Percentiles rank a stretch among this genome's conserved stretches.
Evolutionary conservation across 2,329 filamentous ascomycete genomes (phyloP).

Genomic region (Chaetothyriales sp.): DNA sequence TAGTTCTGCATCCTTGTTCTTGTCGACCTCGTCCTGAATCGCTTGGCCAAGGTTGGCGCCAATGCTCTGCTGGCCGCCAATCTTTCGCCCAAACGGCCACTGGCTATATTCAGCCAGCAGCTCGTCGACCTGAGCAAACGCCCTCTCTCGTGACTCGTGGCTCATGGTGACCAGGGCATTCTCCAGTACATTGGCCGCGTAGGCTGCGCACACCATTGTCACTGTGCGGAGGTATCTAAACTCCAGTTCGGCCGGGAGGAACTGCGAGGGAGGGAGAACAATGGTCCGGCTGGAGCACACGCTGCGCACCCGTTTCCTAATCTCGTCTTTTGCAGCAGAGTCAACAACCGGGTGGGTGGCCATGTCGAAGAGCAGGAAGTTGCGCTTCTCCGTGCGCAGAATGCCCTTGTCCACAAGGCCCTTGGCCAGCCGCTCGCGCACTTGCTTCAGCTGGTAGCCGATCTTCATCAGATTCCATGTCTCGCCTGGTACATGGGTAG

Average conservation of each 20-base stretch:
- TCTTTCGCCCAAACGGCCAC: constrained; percentile 81
- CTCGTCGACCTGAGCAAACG: constrained; percentile 94
- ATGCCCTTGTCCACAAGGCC: constrained; percentile 98
- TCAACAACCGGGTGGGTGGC: constrained; percentile 95
- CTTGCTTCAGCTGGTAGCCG: constrained; percentile 97
- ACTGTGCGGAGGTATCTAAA: constrained; percentile 87
- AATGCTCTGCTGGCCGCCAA: constrained; percentile 62
- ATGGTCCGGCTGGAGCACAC: constrained; percentile 88
- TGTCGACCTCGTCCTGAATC: constrained; percentile 73
- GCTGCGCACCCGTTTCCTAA: constrained; percentile 79
- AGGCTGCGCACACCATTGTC: constrained; percentile 92
- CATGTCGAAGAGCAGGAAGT: constrained; percentile 99
- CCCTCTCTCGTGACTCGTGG: constrained; percentile 83
- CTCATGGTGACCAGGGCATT: constrained; percentile 90
- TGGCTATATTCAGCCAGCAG: constrained; percentile 90
- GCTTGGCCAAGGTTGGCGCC: constrained; percentile 84
- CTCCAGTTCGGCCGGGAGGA: constrained; percentile 84
- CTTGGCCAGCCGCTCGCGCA: constrained; percentile 91
- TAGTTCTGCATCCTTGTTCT: constrained; percentile 80
- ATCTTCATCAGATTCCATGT: constrained; percentile 99
- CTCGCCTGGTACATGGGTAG: constrained; percentile 50
- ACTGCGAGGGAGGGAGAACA: constrained; percentile 70
- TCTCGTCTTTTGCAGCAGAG: constrained; percentile 92
- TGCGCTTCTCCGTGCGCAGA: constrained; percentile 94
- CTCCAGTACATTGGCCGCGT: constrained; percentile 94